Percentiles rank a stretch among this genome's conserved stretches.
phyloP scores from a whole-genome alignment of 106 monocot genomes.

The Allium sativum region DNA sequence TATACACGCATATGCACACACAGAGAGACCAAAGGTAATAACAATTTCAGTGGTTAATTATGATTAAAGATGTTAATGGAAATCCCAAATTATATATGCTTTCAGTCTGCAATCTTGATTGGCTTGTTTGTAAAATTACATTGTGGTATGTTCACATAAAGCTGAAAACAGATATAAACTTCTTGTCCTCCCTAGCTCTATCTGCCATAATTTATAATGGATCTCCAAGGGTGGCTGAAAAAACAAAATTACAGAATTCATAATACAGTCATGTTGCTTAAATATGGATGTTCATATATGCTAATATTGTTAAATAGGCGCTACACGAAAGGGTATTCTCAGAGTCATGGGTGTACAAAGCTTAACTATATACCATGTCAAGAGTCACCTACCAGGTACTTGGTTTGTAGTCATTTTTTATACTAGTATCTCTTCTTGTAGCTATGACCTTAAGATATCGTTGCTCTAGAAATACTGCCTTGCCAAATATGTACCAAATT shows the following conservation, averaged over 20 bases:
- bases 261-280: neutral
- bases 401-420: constrained; percentile 2
- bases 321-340: constrained; percentile 82
- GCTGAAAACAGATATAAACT: neutral
- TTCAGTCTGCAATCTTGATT: no score
- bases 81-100: no score
- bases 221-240: no score
- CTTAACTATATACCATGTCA: constrained; percentile 86
- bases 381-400: constrained; percentile 87
- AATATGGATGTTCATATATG: neutral
- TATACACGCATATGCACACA: no score
- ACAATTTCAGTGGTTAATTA: neutral
- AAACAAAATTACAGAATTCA: neutral
- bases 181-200: no score
- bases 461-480: constrained; percentile 74
- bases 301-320: constrained; percentile 32
- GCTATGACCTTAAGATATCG: neutral
- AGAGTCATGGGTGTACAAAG: constrained; percentile 78
- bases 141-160: neutral
- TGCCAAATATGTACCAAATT: constrained; percentile 69
- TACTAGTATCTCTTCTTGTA: neutral
- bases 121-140: neutral
- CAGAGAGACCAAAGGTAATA: no score
- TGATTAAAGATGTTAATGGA: no score
- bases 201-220: no score